Evolutionary conservation across 129 eudicot species (phyloP), one percentile per base, ranked within the genome.

Genomic region (Artemisia argyi): DNA sequence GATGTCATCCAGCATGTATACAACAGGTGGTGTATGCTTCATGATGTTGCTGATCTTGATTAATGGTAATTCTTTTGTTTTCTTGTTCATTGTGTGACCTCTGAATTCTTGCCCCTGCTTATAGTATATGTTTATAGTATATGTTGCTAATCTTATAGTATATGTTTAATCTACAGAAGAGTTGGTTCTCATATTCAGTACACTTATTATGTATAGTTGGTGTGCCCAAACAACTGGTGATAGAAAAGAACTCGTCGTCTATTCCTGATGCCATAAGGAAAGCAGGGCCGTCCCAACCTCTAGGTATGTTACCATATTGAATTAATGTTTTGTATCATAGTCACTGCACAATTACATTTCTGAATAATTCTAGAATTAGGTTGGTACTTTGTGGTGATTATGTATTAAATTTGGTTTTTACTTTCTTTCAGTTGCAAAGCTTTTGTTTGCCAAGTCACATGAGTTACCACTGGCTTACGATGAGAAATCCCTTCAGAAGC

Each of bases 401-500:
- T 4, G 42, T 32, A 32, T 32, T 32, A 32, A 6, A 32, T 32
- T 35, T 35, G 42, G 7, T 35, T 35, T 35, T 8, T 35, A 35
- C 42, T 5, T 10, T 46, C 18, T 26, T 4, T 61, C 86, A 90
- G 98, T 90, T 78, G 93, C 96, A 47, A 94, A 94, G 82, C 98
- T 96, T 30, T 79, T 94, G 80, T 79, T 83, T 81, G 91, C 98
- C 26, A 94, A 94, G 74, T 94, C 96, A 28, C 98, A 94, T 75
- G 97, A 93, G 73, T 73, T 90, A 18, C 88, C 97, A 2, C 92
- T 94, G 30, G 98, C 98, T 17, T 94, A 82, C 68, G 97, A 94
- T 72, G 90, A 86, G 57, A 84, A 79, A 71, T 90, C 99, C 49
- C 99, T 94, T 28, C 78, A 83, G 79, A 94, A 78, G 79, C 86